A percentile compares a stretch with the other conserved stretches of the same genome.
phyloP scores from a whole-genome alignment of 202 grass and related monocot species.

The Dendrocalamus latiflorus region DNA sequence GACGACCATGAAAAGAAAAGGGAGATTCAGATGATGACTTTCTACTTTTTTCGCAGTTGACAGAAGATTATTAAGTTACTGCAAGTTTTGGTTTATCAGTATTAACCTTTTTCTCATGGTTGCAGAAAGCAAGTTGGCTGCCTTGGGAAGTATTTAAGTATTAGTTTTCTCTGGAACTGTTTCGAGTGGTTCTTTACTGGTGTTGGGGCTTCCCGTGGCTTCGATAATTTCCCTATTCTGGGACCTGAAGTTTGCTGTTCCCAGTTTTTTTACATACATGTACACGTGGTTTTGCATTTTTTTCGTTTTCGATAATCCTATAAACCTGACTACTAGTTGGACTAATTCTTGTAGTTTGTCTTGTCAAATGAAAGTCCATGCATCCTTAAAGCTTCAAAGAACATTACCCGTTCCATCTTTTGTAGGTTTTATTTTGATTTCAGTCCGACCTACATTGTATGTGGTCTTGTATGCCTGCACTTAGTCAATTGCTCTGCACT shows the following conservation, averaged over 20 bases:
- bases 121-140: slow-evolving; percentile 89
- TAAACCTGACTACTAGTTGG: no score
- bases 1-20: no score
- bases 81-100: neutral
- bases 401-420: neutral
- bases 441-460: neutral
- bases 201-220: slow-evolving; percentile 88
- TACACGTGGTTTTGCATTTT: no score
- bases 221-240: slow-evolving; percentile 81
- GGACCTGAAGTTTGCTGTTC: slow-evolving; percentile 45
- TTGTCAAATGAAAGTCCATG: no score
- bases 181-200: slow-evolving; percentile 98
- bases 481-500: neutral
- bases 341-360: no score
- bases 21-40: no score
- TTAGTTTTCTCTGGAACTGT: slow-evolving; percentile 89
- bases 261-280: neutral
- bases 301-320: no score
- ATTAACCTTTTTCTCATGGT: neutral
- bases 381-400: no score
- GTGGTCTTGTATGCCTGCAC: neutral
- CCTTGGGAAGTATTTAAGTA: slow-evolving; percentile 92
- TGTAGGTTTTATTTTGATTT: slow-evolving; percentile 4
- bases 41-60: no score
- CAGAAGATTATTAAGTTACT: no score